Conservation (phyloP, 1,284 basidiomycete genomes). For the Marasmius fiardii region DNA sequence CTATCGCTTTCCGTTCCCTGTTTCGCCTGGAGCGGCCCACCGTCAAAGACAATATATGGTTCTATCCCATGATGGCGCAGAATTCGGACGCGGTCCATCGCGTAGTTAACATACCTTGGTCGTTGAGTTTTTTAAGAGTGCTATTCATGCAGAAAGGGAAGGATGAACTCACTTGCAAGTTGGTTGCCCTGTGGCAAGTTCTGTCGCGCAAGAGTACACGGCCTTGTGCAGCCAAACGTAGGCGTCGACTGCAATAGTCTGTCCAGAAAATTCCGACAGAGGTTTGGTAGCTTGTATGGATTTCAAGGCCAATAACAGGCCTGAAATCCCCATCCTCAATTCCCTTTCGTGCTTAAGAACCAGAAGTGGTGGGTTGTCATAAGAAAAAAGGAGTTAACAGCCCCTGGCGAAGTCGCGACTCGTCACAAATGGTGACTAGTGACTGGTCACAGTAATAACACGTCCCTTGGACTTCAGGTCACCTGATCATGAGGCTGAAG, state of each 20-base stretch:
- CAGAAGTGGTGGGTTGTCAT: background rate
- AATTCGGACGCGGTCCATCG: conserved; percentile 89
- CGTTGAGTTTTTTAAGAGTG: background rate
- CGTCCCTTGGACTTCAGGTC: no score
- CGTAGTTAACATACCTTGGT: conserved; percentile 89
- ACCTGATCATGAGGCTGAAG: no score
- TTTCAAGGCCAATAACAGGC: conserved; percentile 91
- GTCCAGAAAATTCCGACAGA: conserved; percentile 78
- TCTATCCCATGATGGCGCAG: conserved; percentile 81
- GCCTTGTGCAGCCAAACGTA: conserved; percentile 99
- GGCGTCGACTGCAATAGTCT: conserved; percentile 81
- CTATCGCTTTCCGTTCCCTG: conserved; percentile 85
- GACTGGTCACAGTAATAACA: no score
- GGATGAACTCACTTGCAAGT: conserved; percentile 71
- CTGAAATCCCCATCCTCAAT: conserved; percentile 82
- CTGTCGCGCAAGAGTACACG: conserved; percentile 87
- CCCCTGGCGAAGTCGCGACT: no score
- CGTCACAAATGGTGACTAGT: no score
- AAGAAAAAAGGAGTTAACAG: no score
- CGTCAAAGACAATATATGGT: conserved; percentile 96
- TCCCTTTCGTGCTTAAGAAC: background rate
- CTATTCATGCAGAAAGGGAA: background rate
- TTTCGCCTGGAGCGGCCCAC: conserved; percentile 94
- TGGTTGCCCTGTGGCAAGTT: conserved; percentile 80
- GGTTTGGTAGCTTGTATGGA: conserved; percentile 80